These are phyloP conservation scores for Hirsutella thompsonii DNA, from an alignment of 2,329 filamentous ascomycete genomes.

Conservation along the genomic window DNA sequence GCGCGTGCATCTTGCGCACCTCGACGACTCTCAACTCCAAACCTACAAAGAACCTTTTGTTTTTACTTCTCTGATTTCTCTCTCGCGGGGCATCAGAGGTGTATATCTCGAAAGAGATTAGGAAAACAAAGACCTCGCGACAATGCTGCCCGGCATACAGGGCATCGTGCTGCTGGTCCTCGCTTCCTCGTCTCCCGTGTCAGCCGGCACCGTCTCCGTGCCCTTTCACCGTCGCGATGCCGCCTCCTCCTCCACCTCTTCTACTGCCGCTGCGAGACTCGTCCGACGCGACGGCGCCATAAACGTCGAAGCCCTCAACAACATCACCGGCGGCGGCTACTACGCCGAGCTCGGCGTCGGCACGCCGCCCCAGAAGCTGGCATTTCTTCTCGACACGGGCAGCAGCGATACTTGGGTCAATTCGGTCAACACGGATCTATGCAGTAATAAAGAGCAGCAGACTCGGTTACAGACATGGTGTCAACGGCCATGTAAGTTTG, in stretches of 20 bases:
- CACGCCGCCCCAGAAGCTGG: slow-evolving; percentile 41
- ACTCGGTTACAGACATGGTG: slow-evolving; percentile 8
- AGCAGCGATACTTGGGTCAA: slow-evolving; percentile 51
- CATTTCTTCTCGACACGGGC: slow-evolving; percentile 47
- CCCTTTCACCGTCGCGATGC: slow-evolving; percentile 6
- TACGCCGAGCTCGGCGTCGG: slow-evolving; percentile 45
- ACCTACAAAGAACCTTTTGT: not conserved
- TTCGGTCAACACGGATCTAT: slow-evolving; percentile 46
- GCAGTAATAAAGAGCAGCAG: slow-evolving; percentile 26
- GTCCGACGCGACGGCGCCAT: slow-evolving; percentile 14
- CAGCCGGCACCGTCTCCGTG: slow-evolving; percentile 11
- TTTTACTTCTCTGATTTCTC: too few relatives aligned
- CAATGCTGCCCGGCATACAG: slow-evolving; percentile 5
- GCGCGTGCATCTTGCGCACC: too few relatives aligned
- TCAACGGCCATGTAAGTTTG: not conserved
- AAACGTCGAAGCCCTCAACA: slow-evolving; percentile 33
- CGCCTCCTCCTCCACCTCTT: not conserved
- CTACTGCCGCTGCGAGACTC: slow-evolving; percentile 6
- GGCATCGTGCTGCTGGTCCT: slow-evolving; percentile 8
- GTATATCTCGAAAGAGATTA: not conserved
- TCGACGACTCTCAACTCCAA: not conserved
- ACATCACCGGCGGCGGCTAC: slow-evolving; percentile 41
- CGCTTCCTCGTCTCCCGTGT: slow-evolving; percentile 6
- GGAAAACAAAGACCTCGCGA: too few relatives aligned
- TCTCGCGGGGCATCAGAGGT: too few relatives aligned